Evolutionary conservation across 2,329 filamentous ascomycete genomes (phyloP), one percentile per base, ranked within the genome.

Genomic region (Chrysoporthe deuterocubensis): DNA sequence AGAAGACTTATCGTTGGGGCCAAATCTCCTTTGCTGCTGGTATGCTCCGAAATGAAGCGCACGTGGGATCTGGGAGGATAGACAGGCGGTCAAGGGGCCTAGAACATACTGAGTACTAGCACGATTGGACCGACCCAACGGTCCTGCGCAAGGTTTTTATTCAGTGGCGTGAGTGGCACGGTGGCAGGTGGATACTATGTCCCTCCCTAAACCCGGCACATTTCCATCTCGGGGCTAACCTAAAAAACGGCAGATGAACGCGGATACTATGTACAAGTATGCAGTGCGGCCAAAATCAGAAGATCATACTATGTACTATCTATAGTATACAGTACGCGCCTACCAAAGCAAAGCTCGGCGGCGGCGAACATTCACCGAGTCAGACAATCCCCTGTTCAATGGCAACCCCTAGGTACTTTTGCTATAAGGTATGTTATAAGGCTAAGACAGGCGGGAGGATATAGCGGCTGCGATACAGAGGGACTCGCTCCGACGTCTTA

Each of bases 381-480:
- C 3, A 11, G 48, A 26, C 26, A 21, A 21, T 11, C n/a, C 48
- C 26, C 48, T 21, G n/a, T 26, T 26, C 9, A 32, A 21, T 52
- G 11, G 6, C 21, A 52, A 26, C 14, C 14, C 48, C 48, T 11
- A 13, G n/a, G 14, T 52, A 52, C 26, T 14, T 37, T 9, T 21
- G 46, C 18, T 56, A 54, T 32, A 21, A 57, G 40, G 26, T 43
- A 57, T 8, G 26, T 62, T 56, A 46, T 64, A 69, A 64, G 67
- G 67, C 65, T 69, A 56, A 69, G 67, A 67, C 61, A 64, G 65
- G 57, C 65, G 65, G 57, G 57, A 67, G 65, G 61, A 21, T 50
- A 50, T 62, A 57, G 57, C 56, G 66, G 66, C 21, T 26, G 32
- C n/a, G 46, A 9, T n/a, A 9, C 37, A 40, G 37, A 7, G 37